A percentile compares a stretch with the other conserved stretches of the same genome.
Evolutionary conservation across 2,329 filamentous ascomycete species (phyloP).

Genomic region (Trichoderma afroharzianum): DNA sequence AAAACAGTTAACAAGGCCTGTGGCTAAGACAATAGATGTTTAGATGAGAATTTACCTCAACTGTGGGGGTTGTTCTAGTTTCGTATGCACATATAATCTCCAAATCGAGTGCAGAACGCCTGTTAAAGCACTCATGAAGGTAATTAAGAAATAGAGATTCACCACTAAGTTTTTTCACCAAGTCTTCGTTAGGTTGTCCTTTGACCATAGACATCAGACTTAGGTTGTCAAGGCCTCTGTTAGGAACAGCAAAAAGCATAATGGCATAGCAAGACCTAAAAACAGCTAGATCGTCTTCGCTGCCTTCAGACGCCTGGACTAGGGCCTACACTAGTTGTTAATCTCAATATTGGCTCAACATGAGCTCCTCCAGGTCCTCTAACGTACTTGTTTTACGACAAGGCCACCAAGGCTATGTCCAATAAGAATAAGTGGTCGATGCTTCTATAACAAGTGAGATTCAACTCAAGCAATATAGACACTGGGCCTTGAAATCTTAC

Average conservation of each 20-base stretch:
- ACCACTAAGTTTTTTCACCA: conserved; percentile 24
- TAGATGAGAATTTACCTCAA: conserved; percentile 17
- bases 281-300: conserved; percentile 7
- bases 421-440: conserved; percentile 21
- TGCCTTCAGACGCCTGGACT: conserved; percentile 15
- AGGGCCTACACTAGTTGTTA: conserved; percentile 19
- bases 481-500: background rate
- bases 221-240: conserved; percentile 25
- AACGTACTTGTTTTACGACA: conserved; percentile 24
- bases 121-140: conserved; percentile 22
- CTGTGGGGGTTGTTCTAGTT: conserved; percentile 19
- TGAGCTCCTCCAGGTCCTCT: background rate
- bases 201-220: conserved; percentile 22
- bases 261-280: conserved; percentile 23
- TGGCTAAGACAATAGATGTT: background rate
- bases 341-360: background rate
- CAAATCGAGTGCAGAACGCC: conserved; percentile 19
- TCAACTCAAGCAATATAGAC: background rate
- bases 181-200: conserved; percentile 24
- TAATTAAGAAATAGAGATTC: conserved; percentile 22
- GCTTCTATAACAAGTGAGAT: background rate
- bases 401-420: conserved; percentile 22
- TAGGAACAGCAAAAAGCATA: conserved; percentile 30
- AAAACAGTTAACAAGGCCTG: background rate
- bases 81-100: conserved; percentile 23